Evolutionary conservation across 257 asterid species (phyloP), one percentile per base, ranked within the genome.

Genomic region (Fraxinus quadrangulata): DNA sequence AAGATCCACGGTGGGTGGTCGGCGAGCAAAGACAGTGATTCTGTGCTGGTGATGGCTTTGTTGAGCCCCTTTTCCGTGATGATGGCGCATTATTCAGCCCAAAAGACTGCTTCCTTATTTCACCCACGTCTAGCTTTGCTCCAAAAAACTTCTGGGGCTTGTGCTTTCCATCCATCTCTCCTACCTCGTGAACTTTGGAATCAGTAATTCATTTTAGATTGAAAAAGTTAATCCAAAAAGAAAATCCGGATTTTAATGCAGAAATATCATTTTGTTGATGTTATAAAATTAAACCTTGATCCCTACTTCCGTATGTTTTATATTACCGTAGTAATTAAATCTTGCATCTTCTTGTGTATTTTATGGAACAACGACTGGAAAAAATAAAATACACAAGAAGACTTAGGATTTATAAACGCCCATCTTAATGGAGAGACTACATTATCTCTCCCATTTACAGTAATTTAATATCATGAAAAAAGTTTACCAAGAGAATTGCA

Each of bases 11-110:
- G 12, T 73, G 77, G 10, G 77, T 49, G 9, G 77, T 73, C 68
- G 77, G 77, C 24, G 77, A 73, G 77, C 68, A 73, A 13, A 73
- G 68, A 2, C 77, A 73, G 9, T 47, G 77, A 73, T 34, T 17
- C 31, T 34, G 4, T 73, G 77, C 28, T 17, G 19, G 65, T 30
- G 77, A 26, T 56, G 24, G 6, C 5, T 73, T 73, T 24, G 10
- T 31, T 12, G 36, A 12, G 47, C 47, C 47, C 34, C 30, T 33
- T 14, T 39, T 39, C 54, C 26, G 11, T 6, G 65, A 1, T 17
- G 23, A 54, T 19, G 65, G 65, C 65, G 1, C 26, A 54, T 54
- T 54, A n/a, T 4, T 54, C 10, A n/a, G 6, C 65, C 11, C 56
- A 14, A 47, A 47, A 37, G 47, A 1, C 21, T 13, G 40, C 7